phyloP scores from a whole-genome alignment of 2,329 filamentous ascomycete species.

The Pestalotiopsis sp. region DNA sequence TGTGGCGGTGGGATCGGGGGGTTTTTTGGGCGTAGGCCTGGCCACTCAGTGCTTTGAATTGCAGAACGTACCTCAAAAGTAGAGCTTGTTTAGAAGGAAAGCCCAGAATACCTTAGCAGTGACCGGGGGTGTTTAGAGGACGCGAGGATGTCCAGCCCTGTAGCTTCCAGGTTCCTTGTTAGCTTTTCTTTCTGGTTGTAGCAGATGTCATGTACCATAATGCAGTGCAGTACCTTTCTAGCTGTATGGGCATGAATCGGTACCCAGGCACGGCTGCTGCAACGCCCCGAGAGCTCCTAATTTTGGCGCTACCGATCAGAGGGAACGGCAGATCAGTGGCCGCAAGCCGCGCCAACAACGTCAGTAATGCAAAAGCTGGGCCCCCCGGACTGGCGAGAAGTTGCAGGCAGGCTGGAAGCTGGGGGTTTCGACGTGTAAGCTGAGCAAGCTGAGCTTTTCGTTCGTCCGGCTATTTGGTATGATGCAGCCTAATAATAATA shows the following conservation, averaged over 20 bases:
- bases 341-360: slow-evolving; percentile 4
- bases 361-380: not conserved
- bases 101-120: not conserved
- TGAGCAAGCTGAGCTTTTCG: not conserved
- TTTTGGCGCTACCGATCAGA: slow-evolving; percentile 5
- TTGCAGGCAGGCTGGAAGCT: not conserved
- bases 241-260: not conserved
- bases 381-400: not conserved
- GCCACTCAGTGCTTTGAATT: not conserved
- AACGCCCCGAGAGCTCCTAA: slow-evolving; percentile 1
- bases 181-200: not conserved
- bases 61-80: not conserved
- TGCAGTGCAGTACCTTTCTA: not conserved
- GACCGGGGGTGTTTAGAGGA: not conserved
- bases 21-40: not conserved
- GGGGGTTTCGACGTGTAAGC: not conserved
- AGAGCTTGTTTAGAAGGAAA: not conserved
- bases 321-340: slow-evolving; percentile 8
- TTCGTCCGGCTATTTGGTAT: not conserved
- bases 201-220: not conserved
- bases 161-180: not conserved
- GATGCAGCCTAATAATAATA: not conserved
- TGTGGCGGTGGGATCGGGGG: not conserved
- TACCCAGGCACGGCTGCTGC: not conserved
- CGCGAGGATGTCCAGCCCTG: not conserved